phyloP scores from a whole-genome alignment of 345 rosid species.

The Eucalyptus curtisii region DNA sequence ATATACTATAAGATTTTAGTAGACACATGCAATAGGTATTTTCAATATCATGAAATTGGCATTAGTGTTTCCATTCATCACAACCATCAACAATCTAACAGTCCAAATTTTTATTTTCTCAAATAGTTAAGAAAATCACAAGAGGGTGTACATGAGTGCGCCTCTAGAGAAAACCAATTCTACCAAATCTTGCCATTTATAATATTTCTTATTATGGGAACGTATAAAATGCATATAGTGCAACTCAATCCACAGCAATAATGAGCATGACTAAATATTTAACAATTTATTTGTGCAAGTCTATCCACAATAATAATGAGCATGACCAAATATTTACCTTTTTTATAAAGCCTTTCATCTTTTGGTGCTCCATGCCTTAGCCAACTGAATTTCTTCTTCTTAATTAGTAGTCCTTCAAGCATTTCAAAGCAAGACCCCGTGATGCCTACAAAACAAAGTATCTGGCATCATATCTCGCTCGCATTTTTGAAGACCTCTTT shows the following conservation, averaged over 20 bases:
- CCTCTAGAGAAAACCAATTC: not conserved
- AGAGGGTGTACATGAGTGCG: accelerated
- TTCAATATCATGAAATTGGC: not conserved
- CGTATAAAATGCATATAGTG: not conserved
- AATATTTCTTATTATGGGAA: not conserved
- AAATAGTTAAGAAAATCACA: not conserved
- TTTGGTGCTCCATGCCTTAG: not conserved
- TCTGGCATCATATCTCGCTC: accelerated
- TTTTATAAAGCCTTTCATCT: not conserved
- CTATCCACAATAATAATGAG: not conserved
- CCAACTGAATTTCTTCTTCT: not conserved
- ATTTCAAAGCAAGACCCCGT: not conserved
- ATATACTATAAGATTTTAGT: not conserved
- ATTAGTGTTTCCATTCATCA: not conserved
- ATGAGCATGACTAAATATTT: not conserved
- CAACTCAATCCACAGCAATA: not conserved
- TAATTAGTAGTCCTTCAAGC: not conserved
- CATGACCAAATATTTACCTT: not conserved
- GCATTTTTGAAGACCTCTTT: not conserved
- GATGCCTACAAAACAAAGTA: not conserved
- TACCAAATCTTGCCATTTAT: not conserved
- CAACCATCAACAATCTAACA: not conserved
- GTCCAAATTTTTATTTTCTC: not conserved
- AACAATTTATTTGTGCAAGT: not conserved
- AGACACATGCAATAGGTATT: not conserved